A percentile compares a stretch with the other conserved stretches of the same genome.
Conservation (phyloP, 768 basidiomycete genomes). For the Gloeophyllum trabeum region DNA sequence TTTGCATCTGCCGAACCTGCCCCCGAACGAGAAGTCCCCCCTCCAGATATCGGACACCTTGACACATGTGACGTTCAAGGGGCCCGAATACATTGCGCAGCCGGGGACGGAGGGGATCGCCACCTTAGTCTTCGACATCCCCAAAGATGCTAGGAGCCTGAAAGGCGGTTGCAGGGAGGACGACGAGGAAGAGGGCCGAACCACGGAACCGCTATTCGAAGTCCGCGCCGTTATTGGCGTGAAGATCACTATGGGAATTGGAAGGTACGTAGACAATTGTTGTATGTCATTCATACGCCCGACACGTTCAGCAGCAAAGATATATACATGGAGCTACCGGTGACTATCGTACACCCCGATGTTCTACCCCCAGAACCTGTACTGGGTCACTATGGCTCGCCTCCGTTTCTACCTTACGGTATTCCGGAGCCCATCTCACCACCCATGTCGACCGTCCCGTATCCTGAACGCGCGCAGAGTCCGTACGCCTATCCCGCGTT, state of each 20-base stretch:
- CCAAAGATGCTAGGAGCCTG: conserved; percentile 49
- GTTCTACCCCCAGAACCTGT: conserved; percentile 33
- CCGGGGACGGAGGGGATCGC: conserved; percentile 74
- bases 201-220: conserved; percentile 50
- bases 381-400: background rate
- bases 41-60: conserved; percentile 60
- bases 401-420: conserved; percentile 4
- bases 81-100: conserved; percentile 61
- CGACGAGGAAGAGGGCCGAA: conserved; percentile 23
- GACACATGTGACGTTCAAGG: conserved; percentile 58
- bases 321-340: conserved; percentile 50
- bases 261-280: conserved; percentile 34
- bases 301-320: conserved; percentile 56
- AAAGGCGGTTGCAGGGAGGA: conserved; percentile 51
- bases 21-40: conserved; percentile 28
- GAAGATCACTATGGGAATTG: conserved; percentile 61
- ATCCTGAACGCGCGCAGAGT: conserved; percentile 14
- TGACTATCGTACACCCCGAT: conserved; percentile 53
- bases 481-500: conserved; percentile 25
- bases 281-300: conserved; percentile 2
- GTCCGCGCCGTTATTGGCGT: conserved; percentile 52
- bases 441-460: conserved; percentile 11
- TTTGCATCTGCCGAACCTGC: conserved; percentile 39
- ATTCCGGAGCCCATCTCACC: conserved; percentile 13
- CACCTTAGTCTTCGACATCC: conserved; percentile 73